Percentiles rank a stretch among this genome's conserved stretches.
Conservation (phyloP, 352 stramenopile species). For the Globisporangium spiculum region DNA sequence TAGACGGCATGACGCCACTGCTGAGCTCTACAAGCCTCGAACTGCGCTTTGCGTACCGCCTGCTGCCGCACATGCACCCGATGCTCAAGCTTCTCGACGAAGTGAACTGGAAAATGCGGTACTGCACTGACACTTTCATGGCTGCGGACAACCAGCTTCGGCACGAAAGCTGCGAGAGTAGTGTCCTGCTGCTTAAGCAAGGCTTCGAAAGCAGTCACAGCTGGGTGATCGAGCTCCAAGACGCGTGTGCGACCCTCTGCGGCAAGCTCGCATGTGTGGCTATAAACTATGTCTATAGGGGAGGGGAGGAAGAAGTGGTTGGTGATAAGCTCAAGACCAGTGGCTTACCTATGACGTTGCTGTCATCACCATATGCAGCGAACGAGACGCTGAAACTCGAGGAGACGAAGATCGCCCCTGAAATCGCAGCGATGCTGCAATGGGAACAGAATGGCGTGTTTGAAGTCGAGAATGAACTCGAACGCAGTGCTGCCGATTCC, state of each 20-base stretch:
- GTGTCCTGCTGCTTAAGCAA: too few relatives aligned
- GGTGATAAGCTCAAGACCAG: neutral
- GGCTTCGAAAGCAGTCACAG: conserved; percentile 1
- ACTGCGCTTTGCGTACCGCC: conserved; percentile 28
- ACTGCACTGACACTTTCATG: neutral
- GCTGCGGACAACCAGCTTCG: conserved; percentile 27
- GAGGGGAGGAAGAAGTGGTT: neutral
- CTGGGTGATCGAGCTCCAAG: conserved; percentile 53
- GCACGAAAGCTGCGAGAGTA: conserved; percentile 11
- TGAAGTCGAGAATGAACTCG: conserved; percentile 52
- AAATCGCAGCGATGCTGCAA: conserved; percentile 27
- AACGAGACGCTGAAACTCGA: neutral
- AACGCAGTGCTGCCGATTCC: neutral
- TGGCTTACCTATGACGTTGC: neutral
- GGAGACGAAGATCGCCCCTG: neutral
- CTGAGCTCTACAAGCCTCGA: neutral
- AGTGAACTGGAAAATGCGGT: conserved; percentile 55
- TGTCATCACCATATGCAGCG: neutral
- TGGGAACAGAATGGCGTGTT: conserved; percentile 50
- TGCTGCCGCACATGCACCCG: conserved; percentile 35
- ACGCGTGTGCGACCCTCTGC: conserved; percentile 41
- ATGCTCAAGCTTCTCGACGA: conserved; percentile 65
- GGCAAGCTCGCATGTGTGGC: conserved; percentile 33
- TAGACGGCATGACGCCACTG: too few relatives aligned
- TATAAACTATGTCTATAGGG: neutral